phyloP scores from a whole-genome alignment of 371 early-diverging fungal genomes.

The Mortierella sp. region DNA sequence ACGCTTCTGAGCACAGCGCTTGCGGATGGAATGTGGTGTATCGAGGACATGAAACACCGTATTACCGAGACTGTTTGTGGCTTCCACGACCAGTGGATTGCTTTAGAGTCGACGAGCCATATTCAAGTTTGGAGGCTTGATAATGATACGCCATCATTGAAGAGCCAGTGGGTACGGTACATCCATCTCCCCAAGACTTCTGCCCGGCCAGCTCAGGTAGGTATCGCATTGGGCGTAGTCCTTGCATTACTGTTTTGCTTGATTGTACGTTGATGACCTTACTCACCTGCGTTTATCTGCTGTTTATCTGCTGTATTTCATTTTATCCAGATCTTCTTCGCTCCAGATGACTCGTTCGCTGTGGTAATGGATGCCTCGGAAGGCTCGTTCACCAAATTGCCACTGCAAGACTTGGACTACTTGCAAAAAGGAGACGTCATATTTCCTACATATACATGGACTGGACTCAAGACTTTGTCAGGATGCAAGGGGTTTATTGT shows the following conservation, averaged over 20 bases:
- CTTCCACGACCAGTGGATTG: slow-evolving; percentile 26
- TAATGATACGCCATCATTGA: background rate
- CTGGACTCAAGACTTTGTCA: background rate
- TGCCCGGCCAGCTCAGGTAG: slow-evolving; percentile 21
- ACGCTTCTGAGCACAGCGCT: slow-evolving; percentile 20
- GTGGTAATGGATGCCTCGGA: slow-evolving; percentile 18
- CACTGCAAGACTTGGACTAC: slow-evolving; percentile 4
- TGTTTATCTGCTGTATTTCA: background rate
- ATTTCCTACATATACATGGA: background rate
- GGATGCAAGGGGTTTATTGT: slow-evolving; percentile 19
- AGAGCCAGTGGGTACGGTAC: slow-evolving; percentile 25
- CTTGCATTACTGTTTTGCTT: background rate
- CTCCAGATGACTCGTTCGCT: slow-evolving; percentile 42
- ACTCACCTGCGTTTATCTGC: background rate
- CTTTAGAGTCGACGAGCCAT: slow-evolving; percentile 32
- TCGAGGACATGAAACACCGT: slow-evolving; percentile 17
- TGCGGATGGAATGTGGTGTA: slow-evolving; percentile 46
- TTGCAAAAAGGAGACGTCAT: background rate
- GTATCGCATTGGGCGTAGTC: background rate
- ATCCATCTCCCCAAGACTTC: slow-evolving; percentile 15
- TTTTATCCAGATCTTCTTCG: slow-evolving; percentile 24
- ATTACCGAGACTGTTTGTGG: slow-evolving; percentile 21
- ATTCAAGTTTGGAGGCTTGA: slow-evolving; percentile 39
- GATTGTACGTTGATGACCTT: background rate
- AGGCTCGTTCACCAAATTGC: slow-evolving; percentile 11